phyloP scores from a whole-genome alignment of 179 eudicot species.

The Sideroxylon spinosum region DNA sequence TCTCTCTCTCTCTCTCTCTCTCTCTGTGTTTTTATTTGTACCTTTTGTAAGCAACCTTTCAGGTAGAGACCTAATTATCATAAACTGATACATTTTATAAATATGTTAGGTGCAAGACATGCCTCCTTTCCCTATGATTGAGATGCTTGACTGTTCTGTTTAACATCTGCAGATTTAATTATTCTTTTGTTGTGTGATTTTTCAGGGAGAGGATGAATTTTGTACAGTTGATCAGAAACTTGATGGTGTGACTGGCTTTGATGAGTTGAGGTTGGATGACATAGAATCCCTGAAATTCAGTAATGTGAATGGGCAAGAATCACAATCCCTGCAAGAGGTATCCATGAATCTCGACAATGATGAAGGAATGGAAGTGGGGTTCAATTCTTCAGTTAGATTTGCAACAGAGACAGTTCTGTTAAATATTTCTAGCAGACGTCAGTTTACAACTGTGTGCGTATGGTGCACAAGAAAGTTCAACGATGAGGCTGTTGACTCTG shows the following conservation, averaged over 20 bases:
- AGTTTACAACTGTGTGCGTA: slow-evolving; percentile 47
- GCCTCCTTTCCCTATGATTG: background rate
- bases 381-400: slow-evolving; percentile 23
- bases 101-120: slow-evolving; percentile 1
- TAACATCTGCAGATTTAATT: slow-evolving; percentile 6
- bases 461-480: slow-evolving; percentile 62
- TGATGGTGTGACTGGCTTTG: slow-evolving; percentile 32
- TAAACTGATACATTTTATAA: background rate
- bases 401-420: slow-evolving; percentile 19
- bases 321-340: slow-evolving; percentile 35
- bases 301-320: slow-evolving; percentile 36
- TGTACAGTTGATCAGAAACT: slow-evolving; percentile 38
- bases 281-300: slow-evolving; percentile 42
- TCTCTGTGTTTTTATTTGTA: background rate
- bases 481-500: slow-evolving; percentile 41
- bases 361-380: slow-evolving; percentile 29
- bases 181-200: slow-evolving; percentile 7
- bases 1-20: no score
- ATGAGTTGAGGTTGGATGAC: slow-evolving; percentile 51
- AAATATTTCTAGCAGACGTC: slow-evolving; percentile 14
- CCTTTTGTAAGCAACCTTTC: background rate
- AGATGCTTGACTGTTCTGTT: background rate
- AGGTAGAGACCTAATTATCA: background rate
- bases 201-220: slow-evolving; percentile 40
- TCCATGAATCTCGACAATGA: slow-evolving; percentile 35